Base-by-base conservation (phyloP, 225 moss, liverwort and hornwort species). In the Asterella californica region DNA sequence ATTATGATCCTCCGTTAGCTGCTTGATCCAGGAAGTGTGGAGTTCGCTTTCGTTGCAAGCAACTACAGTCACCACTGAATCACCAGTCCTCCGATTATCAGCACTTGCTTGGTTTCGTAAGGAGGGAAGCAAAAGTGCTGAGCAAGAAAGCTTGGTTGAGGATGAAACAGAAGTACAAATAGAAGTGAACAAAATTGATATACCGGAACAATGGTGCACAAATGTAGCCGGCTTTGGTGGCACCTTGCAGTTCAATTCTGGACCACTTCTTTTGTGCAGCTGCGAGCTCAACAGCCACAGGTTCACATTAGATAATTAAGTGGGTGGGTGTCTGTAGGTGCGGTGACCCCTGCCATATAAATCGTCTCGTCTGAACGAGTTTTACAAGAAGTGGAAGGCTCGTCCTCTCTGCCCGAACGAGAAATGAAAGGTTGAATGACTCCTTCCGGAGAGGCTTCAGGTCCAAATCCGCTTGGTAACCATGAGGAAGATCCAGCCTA, bases 401-500 rank as follows among this genome's bases (percentile, higher is more conserved):
- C 67, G 0, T 2, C 19, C 2, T 6, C 24, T 57, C 57, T 17
- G 57, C 22, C 24, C 5, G 52, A 52, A 52, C 42, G 61, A n/a
- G n/a, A n/a, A n/a, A n/a, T n/a, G n/a, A 57, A 61, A 5, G 61
- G n/a, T 61, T 25, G 61, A 29, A 33, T 29, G 65, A 22, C 7
- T 25, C 4, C 25, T 27, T n/a, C n/a, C n/a, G n/a, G n/a, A 2
- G 17, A 24, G 10, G 11, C 34, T 76, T 76, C 75, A 77, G 42
- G 14, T 27, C 46, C 62, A 62, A 37, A 70, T 27, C 19, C 79
- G 49, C 67, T 52, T 32, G 1, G 68, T 50, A 37, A 69, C 18
- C 79, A 79, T 24, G 5, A 79, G 53, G 34, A 36, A 79, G 37
- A 79, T 79, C 79, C 68, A 79, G 1, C 68, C 67, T 5, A 79